Conservation (phyloP, 2,329 filamentous ascomycete genomes). For the Coniochaeta pulveracea region DNA sequence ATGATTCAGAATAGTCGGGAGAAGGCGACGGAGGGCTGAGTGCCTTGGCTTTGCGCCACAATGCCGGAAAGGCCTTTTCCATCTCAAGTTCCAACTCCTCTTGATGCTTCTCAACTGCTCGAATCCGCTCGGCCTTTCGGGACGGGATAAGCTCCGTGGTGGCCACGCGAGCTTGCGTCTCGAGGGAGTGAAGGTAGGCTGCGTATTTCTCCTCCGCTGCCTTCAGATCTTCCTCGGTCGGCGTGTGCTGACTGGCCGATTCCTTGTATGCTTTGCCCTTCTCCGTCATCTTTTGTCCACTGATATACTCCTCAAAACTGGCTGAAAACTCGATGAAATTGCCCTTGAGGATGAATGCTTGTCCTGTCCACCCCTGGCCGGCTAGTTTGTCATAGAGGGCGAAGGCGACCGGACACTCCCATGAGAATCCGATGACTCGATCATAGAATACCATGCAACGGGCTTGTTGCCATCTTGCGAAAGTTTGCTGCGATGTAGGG, state of each 20-base stretch:
- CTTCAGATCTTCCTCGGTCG: conserved; percentile 11
- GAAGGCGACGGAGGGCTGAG: conserved; percentile 13
- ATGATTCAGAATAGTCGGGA: conserved; percentile 2
- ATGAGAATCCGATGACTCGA: conserved; percentile 33
- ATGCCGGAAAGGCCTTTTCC: conserved; percentile 28
- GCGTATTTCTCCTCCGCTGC: conserved; percentile 25
- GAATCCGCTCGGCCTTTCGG: conserved; percentile 26
- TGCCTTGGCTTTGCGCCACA: conserved; percentile 32
- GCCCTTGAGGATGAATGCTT: conserved; percentile 42
- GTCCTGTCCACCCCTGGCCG: conserved; percentile 35
- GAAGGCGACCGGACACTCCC: conserved; percentile 38
- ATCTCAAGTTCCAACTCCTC: conserved; percentile 38
- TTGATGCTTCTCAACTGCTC: conserved; percentile 32
- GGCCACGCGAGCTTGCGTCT: conserved; percentile 28
- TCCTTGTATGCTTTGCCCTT: conserved; percentile 28
- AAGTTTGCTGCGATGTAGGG: conserved; percentile 32
- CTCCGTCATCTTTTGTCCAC: conserved; percentile 27
- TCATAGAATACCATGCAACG: conserved; percentile 43
- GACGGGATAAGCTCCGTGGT: conserved; percentile 24
- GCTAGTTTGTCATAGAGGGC: conserved; percentile 32
- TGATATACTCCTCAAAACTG: conserved; percentile 39
- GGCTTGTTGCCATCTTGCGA: conserved; percentile 33
- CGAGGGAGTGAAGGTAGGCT: conserved; percentile 31
- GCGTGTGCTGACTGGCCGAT: conserved; percentile 20
- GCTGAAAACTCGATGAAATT: conserved; percentile 43